These are phyloP conservation scores for Pichia occidentalis DNA, from an alignment of 805 yeast species.

Conservation along the genomic window DNA sequence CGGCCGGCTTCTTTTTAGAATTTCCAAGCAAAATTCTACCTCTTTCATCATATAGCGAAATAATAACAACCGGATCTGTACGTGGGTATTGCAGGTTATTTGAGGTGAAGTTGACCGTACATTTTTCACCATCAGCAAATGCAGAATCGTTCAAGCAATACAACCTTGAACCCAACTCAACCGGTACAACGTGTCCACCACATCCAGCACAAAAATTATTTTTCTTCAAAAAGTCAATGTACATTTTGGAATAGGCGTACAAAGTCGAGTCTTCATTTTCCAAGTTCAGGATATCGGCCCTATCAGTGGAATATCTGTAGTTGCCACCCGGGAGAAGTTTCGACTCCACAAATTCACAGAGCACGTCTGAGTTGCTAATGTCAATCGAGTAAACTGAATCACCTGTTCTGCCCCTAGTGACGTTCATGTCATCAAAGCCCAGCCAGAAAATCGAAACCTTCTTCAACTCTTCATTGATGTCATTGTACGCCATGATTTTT, in stretches of 20 bases:
- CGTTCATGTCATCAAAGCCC: slow-evolving; percentile 9
- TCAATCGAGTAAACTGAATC: slow-evolving; percentile 62
- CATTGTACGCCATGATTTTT: not conserved
- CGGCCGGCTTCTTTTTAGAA: slow-evolving; percentile 32
- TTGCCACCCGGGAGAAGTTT: not conserved
- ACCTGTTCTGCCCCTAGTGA: slow-evolving; percentile 5
- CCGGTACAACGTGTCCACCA: slow-evolving; percentile 56
- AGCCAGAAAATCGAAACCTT: slow-evolving; percentile 9
- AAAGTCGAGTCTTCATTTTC: slow-evolving; percentile 49
- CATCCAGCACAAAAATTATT: slow-evolving; percentile 83
- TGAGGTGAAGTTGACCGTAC: slow-evolving; percentile 34
- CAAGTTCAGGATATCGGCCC: slow-evolving; percentile 19
- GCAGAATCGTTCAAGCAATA: slow-evolving; percentile 37
- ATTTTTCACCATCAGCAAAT: slow-evolving; percentile 15
- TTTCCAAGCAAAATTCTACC: slow-evolving; percentile 64
- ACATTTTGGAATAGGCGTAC: slow-evolving; percentile 77
- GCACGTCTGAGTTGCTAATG: slow-evolving; percentile 30
- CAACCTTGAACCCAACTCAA: slow-evolving; percentile 63
- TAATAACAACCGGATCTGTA: slow-evolving; percentile 83
- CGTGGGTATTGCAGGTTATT: slow-evolving; percentile 86
- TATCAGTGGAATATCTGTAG: slow-evolving; percentile 1
- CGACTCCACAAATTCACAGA: slow-evolving; percentile 1
- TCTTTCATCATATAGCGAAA: slow-evolving; percentile 62
- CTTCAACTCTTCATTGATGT: slow-evolving; percentile 4
- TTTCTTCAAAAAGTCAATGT: slow-evolving; percentile 74